Conservation (phyloP, 768 basidiomycete species). For the Boletus tomentosulus region DNA sequence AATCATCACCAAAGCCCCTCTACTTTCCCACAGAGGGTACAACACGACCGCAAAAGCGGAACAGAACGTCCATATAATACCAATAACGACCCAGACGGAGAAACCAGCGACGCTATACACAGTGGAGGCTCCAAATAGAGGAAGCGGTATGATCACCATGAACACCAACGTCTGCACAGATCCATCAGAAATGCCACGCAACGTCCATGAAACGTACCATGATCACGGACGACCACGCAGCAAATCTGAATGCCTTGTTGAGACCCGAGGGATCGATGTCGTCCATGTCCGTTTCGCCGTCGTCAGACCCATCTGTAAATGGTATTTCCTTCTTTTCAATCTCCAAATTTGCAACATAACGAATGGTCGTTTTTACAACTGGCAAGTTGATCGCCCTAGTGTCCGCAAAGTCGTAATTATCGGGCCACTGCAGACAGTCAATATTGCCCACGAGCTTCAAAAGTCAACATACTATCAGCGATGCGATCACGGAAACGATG, state of each 20-base stretch:
- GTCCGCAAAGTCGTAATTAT: constrained; percentile 73
- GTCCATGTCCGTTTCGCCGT: constrained; percentile 38
- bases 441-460: background rate
- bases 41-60: constrained; percentile 74
- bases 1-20: constrained; percentile 60
- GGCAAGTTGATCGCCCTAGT: constrained; percentile 73
- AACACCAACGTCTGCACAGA: constrained; percentile 44
- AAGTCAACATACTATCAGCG: constrained; percentile 51
- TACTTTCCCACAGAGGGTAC: constrained; percentile 85
- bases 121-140: constrained; percentile 72
- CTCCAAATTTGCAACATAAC: constrained; percentile 24
- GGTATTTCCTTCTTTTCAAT: constrained; percentile 36
- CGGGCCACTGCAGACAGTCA: constrained; percentile 54
- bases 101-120: constrained; percentile 63
- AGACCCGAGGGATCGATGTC: constrained; percentile 62
- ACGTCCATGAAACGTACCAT: constrained; percentile 44
- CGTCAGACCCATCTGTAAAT: constrained; percentile 34
- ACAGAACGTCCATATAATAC: constrained; percentile 80
- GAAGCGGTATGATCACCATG: too few species aligned
- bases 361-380: constrained; percentile 10
- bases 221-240: constrained; percentile 65
- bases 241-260: constrained; percentile 75
- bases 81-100: constrained; percentile 76
- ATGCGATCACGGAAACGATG: constrained; percentile 63
- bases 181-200: background rate